Conservation (phyloP, 495 filamentous ascomycete species). For the Penicillium alfredii region DNA sequence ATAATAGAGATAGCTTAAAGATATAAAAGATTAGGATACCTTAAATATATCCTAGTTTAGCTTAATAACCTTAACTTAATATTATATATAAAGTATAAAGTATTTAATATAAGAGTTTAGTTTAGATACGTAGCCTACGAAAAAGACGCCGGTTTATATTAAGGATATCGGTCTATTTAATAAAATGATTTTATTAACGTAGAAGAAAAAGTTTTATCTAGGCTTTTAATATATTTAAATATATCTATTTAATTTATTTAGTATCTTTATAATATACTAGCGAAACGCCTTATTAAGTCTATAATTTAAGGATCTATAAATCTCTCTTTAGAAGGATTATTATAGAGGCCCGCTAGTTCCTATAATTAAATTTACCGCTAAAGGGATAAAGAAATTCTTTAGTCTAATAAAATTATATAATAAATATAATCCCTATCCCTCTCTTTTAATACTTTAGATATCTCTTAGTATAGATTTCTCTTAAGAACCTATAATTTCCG, state of each 20-base stretch:
- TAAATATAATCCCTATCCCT: not conserved
- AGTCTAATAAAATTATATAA: slow-evolving; percentile 9
- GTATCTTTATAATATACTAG: slow-evolving; percentile 17
- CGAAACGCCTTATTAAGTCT: slow-evolving; percentile 13
- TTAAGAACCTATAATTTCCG: too few species aligned
- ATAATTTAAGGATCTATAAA: slow-evolving; percentile 19
- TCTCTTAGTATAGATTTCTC: too few species aligned
- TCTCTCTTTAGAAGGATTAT: slow-evolving; percentile 17
- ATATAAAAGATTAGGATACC: slow-evolving; percentile 9
- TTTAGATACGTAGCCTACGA: slow-evolving; percentile 9
- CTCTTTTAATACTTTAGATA: too few species aligned
- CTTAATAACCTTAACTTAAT: too few species aligned
- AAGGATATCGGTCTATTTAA: slow-evolving; percentile 19
- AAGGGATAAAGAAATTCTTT: slow-evolving; percentile 10
- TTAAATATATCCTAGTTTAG: too few species aligned
- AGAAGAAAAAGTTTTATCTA: slow-evolving; percentile 19
- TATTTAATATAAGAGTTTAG: slow-evolving; percentile 11
- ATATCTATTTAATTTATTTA: slow-evolving; percentile 14
- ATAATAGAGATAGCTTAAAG: slow-evolving; percentile 8
- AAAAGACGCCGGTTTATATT: slow-evolving; percentile 18
- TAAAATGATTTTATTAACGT: slow-evolving; percentile 16
- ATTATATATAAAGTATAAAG: slow-evolving; percentile 12
- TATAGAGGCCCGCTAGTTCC: slow-evolving; percentile 5
- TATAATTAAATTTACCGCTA: slow-evolving; percentile 9
- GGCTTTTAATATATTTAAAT: slow-evolving; percentile 16